Base-by-base conservation (phyloP, 768 basidiomycete genomes). In the Trametes sanguinea region DNA sequence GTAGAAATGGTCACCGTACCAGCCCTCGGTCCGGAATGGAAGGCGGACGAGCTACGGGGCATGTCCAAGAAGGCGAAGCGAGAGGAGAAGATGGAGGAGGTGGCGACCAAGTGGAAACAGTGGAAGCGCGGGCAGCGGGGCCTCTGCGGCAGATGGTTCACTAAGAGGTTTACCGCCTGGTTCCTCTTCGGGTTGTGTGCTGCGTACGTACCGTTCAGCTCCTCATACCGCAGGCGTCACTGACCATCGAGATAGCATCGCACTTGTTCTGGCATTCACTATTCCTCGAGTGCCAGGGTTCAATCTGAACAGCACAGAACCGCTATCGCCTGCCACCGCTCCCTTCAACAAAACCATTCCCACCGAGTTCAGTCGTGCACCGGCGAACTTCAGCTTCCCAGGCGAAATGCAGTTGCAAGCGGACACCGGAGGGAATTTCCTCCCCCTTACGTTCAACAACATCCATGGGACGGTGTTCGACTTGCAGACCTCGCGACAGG, bases 1-100 rank as follows among this genome's bases (percentile, higher is more conserved):
- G 90, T 94, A 27, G 95, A 98, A 74, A 80, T 95, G 73, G 89
- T 96, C 46, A 96, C 95, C 0, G 93, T 97, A 0, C 95, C 95
- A 2, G 91, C 91, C 2, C 80, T 98, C 2, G 95, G 95, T 17
- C 78, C 95, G 0, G 95, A 98, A 76, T 98, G 95, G 95, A 83
- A 83, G 29, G 85, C 86, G 52, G 77, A 82, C 17, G 95, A 98
- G 72, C 75, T 97, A 73, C 83, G 81, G 51, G 82, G 83, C 40
- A 89, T 93, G 84, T 90, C 89, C 1, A 89, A 87, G 69, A 76
- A 85, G 2, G 90, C 84, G 4, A 83, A 83, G 70, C 79, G 82
- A 32, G 88, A 92, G 73, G 78, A 82, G 52, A 85, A 84, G 71
- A 69, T 76, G 13, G 85, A 85, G 51, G 70, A 75, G 51, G 53